Conservation (phyloP, 768 basidiomycete genomes). For the Leccinum imitatum region DNA sequence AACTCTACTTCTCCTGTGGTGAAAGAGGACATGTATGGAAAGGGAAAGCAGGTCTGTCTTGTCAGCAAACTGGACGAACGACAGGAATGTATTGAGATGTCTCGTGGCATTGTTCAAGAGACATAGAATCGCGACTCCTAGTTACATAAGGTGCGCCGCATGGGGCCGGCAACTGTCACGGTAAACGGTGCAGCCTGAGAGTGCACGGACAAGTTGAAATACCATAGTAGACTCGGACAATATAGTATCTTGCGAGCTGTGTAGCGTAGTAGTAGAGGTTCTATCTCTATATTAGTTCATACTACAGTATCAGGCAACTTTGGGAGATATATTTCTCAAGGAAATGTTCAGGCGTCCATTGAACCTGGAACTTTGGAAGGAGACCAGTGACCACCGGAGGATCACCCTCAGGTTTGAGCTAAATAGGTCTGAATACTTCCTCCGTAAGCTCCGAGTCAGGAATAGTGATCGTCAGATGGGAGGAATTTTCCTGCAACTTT, state of each 20-base stretch:
- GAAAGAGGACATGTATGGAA: constrained; percentile 78
- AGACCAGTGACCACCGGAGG: constrained; percentile 78
- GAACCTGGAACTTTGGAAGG: constrained; percentile 56
- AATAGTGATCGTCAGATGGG: constrained; percentile 47
- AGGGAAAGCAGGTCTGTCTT: constrained; percentile 59
- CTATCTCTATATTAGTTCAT: constrained; percentile 29
- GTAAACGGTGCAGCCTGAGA: too few species aligned
- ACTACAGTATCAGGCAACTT: constrained; percentile 74
- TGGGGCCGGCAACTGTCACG: too few species aligned
- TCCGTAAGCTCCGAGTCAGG: constrained; percentile 51
- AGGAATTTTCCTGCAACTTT: constrained; percentile 40
- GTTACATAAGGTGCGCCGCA: neutral
- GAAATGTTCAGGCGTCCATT: constrained; percentile 87
- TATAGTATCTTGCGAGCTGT: too few species aligned
- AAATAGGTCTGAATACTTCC: constrained; percentile 62
- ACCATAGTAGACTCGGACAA: too few species aligned
- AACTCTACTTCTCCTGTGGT: constrained; percentile 68
- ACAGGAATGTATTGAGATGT: constrained; percentile 45
- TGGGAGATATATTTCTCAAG: constrained; percentile 64
- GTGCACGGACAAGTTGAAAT: too few species aligned
- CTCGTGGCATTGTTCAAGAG: constrained; percentile 43
- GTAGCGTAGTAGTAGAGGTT: constrained; percentile 15
- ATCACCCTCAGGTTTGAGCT: constrained; percentile 57
- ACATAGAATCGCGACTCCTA: constrained; percentile 71
- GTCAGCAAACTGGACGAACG: constrained; percentile 69